Percentiles rank a stretch among this genome's conserved stretches.
Evolutionary conservation across 1,284 basidiomycete genomes (phyloP).

Genomic region (Entoloma clypeatum): DNA sequence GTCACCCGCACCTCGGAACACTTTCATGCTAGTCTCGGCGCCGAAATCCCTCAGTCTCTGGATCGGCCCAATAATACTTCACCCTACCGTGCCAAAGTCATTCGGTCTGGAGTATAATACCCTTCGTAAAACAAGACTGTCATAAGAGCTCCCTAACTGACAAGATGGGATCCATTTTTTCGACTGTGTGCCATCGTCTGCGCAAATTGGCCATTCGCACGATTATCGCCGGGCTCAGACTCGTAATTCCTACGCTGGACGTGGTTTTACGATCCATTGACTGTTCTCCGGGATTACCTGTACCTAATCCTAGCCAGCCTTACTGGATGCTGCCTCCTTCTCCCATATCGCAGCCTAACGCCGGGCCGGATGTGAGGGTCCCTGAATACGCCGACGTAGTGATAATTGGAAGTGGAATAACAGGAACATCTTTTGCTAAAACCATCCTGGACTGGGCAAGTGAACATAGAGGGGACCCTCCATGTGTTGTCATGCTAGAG

Average conservation of each 20-base stretch:
- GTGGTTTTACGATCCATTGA: conserved; percentile 35
- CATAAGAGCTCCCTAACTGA: too few relatives aligned
- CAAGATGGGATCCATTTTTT: conserved; percentile 5
- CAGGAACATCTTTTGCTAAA: conserved; percentile 56
- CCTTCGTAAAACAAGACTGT: too few relatives aligned
- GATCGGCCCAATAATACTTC: too few relatives aligned
- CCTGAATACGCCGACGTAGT: conserved; percentile 58
- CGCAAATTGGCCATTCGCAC: conserved; percentile 23
- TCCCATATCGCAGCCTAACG: conserved; percentile 41
- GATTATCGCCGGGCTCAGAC: conserved; percentile 26
- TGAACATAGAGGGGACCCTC: conserved; percentile 15
- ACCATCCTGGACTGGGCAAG: conserved; percentile 41
- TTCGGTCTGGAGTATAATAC: too few relatives aligned
- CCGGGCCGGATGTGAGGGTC: conserved; percentile 26
- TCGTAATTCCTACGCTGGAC: conserved; percentile 24
- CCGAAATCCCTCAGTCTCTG: too few relatives aligned
- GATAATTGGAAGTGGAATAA: conserved; percentile 69
- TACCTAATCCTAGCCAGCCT: conserved; percentile 45
- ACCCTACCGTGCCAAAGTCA: too few relatives aligned
- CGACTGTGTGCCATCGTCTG: conserved; percentile 4
- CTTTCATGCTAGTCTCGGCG: too few relatives aligned
- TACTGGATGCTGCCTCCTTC: conserved; percentile 61
- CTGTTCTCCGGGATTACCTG: conserved; percentile 55
- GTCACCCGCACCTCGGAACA: too few relatives aligned
- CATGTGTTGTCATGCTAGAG: conserved; percentile 60